Conservation (phyloP, 805 yeast species). For the Myxozyma mucilagina region DNA sequence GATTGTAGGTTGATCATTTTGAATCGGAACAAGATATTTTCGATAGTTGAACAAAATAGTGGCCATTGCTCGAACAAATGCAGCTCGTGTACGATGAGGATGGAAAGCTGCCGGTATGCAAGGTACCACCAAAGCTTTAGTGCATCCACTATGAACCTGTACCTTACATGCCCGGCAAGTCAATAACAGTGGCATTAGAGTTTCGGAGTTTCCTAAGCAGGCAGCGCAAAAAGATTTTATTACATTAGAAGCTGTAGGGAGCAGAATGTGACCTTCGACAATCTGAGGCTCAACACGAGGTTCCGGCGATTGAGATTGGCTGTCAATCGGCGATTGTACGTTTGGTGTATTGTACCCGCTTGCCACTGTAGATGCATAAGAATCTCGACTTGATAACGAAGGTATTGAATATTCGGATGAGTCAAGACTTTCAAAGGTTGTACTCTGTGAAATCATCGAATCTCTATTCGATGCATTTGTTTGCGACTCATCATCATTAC, state of each 20-base stretch:
- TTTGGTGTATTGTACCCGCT: neutral
- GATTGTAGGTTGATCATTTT: neutral
- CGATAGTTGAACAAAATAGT: conserved; percentile 21
- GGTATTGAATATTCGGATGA: neutral
- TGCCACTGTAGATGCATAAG: neutral
- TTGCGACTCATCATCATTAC: neutral
- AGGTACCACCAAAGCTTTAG: conserved; percentile 15
- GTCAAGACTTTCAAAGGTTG: neutral
- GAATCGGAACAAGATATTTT: neutral
- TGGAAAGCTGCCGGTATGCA: conserved; percentile 29
- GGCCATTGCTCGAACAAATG: conserved; percentile 24
- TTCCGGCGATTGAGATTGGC: conserved; percentile 1
- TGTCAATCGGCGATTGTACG: neutral
- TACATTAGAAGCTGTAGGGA: neutral
- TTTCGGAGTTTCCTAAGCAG: conserved; percentile 1
- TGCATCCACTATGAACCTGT: conserved; percentile 10
- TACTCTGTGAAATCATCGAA: neutral
- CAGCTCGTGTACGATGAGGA: conserved; percentile 21
- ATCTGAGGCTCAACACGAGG: neutral
- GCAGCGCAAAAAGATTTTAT: conserved; percentile 1
- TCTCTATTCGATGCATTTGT: neutral
- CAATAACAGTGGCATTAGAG: neutral
- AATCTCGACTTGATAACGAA: neutral
- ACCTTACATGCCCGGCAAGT: conserved; percentile 10
- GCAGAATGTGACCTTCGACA: conserved; percentile 21